Evolutionary conservation across 2,329 filamentous ascomycete genomes (phyloP), one percentile per base, ranked within the genome.

Genomic region (Aspergillus intermedius): DNA sequence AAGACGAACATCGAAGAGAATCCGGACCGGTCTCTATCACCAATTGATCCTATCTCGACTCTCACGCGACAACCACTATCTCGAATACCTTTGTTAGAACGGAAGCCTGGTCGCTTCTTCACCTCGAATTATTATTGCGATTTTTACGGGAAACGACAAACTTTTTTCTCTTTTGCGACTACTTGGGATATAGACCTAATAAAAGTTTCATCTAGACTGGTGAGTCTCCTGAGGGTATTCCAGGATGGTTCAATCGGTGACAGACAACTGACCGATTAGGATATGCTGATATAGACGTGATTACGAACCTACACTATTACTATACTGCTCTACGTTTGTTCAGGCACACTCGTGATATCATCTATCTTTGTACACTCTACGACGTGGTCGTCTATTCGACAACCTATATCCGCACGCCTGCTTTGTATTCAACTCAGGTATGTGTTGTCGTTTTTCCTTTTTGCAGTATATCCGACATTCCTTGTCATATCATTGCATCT

Each of bases 41-140:
- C 34, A 17, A 37, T 17, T 37, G n/a, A 37, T 37, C 19, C 10
- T 9, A 37, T 37, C 17, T 40, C 15, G 37, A 3, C 4, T 12
- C 5, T 40, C 13, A 12, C 22, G 41, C 41, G 13, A 28, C 41
- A 43, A n/a, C 41, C 22, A 41, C 39, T 13, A 10, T 12, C 17
- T 41, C 39, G n/a, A 35, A 37, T 37, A 37, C 6, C 15, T 21
- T 35, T 19, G 47, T 49, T 53, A 53, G 49, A 55, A 47, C 46
- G 45, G 58, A 62, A 63, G 61, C 60, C 61, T 61, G 59, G 61
- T 57, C 54, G 55, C 59, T 62, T 64, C 59, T 52, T 47, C 19
- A 46, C 32, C 48, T 41, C 47, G 46, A 47, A 23, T 43, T 13
- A 45, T 39, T 35, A 42, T 45, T 50, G 41, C 48, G 42, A 48